Base-by-base conservation (phyloP, 2,329 filamentous ascomycete genomes). In the Trichophyton mentagrophytes region DNA sequence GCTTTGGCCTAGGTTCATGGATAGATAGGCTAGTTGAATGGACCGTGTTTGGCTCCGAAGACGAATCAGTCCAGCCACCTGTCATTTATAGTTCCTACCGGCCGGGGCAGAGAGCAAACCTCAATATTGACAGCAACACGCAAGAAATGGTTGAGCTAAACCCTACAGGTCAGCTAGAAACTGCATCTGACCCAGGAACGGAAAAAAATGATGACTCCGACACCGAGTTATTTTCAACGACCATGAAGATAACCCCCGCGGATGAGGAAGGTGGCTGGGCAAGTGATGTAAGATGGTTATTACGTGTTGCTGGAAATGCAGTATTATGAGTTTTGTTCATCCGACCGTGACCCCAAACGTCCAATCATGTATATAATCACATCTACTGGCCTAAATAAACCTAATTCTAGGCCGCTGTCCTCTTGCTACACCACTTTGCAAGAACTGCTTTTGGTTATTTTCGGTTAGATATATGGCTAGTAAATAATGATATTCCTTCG, bases 1-100 rank as follows among this genome's bases (percentile, higher is more conserved):
- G 78, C 1, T 82, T 80, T 62, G 80, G 82, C 0, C 69, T 85
- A 3, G 82, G 82, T 0, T 72, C 76, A 8, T 80, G 81, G 76
- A 75, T 85, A 66, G 82, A 85, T 64, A 72, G 77, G 25, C 66
- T 85, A 40, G 80, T 85, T 61, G 80, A 81, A 36, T 83, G 81
- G 77, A 78, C 77, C 9, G 64, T 83, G 46, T 84, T 84, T 65
- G 76, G 76, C 2, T 77, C 80, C 1, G 79, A 81, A 8, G 78
- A 80, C 57, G 78, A 81, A 60, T 46, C 46, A 58, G 49, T 56
- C n/a, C 38, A 57, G 27, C 46, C 59, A 11, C 56, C 57, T 27
- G 49, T 53, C 11, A 51, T 60, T 20, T 36, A 51, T n/a, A 58
- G 59, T 44, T 38, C 71, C 68, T n/a, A 75, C 76, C 44, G 71